phyloP scores from a whole-genome alignment of 2,329 filamentous ascomycete genomes.

The Trichoderma sp. region DNA sequence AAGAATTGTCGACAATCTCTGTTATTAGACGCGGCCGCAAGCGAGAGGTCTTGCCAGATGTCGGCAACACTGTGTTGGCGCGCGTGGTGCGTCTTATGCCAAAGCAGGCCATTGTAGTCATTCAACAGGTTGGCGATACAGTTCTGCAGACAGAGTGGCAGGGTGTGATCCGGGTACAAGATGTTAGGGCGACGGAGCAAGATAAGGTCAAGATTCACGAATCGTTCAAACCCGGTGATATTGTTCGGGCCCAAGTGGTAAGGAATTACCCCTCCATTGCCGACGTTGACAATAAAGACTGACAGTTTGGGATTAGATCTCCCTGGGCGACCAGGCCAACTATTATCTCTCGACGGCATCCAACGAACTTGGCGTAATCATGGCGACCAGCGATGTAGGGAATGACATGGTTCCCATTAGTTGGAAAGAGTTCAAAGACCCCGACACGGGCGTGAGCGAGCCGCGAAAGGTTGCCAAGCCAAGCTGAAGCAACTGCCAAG shows the following conservation, averaged over 20 bases:
- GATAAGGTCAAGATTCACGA: slow-evolving; percentile 90
- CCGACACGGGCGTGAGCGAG: slow-evolving; percentile 74
- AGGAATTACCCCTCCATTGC: slow-evolving; percentile 36
- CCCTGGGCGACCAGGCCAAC: slow-evolving; percentile 87
- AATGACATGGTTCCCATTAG: slow-evolving; percentile 91
- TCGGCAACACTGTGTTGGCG: slow-evolving; percentile 78
- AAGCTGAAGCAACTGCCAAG: slow-evolving; percentile 16
- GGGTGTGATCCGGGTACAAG: slow-evolving; percentile 82
- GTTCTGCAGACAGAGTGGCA: slow-evolving; percentile 80
- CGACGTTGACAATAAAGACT: neutral
- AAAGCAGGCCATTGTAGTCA: slow-evolving; percentile 81
- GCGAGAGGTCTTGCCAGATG: slow-evolving; percentile 76
- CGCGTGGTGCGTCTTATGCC: slow-evolving; percentile 83
- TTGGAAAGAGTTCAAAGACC: slow-evolving; percentile 93
- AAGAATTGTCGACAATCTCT: slow-evolving; percentile 56
- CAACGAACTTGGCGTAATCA: slow-evolving; percentile 90
- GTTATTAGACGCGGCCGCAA: slow-evolving; percentile 54
- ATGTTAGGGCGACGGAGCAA: slow-evolving; percentile 93
- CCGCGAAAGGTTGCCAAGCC: slow-evolving; percentile 92
- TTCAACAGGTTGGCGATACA: slow-evolving; percentile 75
- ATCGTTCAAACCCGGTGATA: slow-evolving; percentile 88
- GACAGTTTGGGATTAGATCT: slow-evolving; percentile 58
- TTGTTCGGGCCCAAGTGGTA: slow-evolving; percentile 83
- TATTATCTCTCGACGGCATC: slow-evolving; percentile 93
- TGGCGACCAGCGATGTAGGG: slow-evolving; percentile 84